These are phyloP conservation scores for Phaeosphaeria sp. DNA, from an alignment of 2,329 filamentous ascomycete species.

Conservation along the genomic window DNA sequence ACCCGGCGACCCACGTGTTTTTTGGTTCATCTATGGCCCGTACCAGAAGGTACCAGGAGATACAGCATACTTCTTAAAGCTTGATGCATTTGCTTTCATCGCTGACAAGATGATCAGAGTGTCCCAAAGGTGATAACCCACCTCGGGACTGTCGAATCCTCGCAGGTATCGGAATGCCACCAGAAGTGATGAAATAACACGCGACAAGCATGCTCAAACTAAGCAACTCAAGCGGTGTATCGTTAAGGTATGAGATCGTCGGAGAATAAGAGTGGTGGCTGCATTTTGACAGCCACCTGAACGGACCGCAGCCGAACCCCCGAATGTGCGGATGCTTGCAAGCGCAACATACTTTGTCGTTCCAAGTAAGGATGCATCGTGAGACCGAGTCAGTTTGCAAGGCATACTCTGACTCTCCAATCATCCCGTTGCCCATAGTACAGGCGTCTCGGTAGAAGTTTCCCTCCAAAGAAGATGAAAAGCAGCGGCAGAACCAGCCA, in stretches of 20 bases:
- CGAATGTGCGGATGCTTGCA: not conserved
- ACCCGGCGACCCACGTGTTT: not conserved
- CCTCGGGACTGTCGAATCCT: too few species aligned
- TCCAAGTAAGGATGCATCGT: not conserved
- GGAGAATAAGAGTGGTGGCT: not conserved
- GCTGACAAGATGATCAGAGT: too few species aligned
- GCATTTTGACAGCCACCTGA: not conserved
- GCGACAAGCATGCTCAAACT: too few species aligned
- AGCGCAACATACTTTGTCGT: not conserved
- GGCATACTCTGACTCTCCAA: not conserved
- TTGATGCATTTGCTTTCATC: not conserved
- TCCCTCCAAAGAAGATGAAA: not conserved
- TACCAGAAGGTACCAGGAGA: not conserved
- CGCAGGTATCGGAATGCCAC: too few species aligned
- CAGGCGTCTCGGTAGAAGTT: not conserved
- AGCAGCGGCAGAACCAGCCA: not conserved
- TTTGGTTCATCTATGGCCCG: not conserved
- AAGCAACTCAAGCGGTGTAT: not conserved
- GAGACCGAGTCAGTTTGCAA: not conserved
- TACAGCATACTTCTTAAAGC: not conserved
- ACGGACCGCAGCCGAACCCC: not conserved
- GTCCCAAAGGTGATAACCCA: too few species aligned
- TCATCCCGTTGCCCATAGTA: not conserved
- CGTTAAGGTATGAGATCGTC: not conserved
- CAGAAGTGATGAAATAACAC: too few species aligned